Evolutionary conservation across 306 rosid species (phyloP).

Genomic region (Astragalus membranaceus): DNA sequence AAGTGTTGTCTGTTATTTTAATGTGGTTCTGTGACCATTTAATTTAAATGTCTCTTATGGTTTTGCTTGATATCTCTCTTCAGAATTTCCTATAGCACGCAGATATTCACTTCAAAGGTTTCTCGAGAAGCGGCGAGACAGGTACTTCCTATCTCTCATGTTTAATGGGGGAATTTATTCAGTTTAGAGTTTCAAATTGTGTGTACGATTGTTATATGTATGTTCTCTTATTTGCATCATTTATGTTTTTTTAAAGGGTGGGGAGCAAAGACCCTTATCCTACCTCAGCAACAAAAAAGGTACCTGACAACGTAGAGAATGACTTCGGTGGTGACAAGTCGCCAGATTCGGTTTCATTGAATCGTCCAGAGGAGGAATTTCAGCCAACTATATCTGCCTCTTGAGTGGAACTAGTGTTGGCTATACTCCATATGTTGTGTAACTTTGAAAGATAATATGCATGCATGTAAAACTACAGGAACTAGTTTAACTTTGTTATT

Average conservation of each 20-base stretch:
- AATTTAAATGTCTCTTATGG: not conserved
- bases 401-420: conserved; percentile 6
- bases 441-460: not conserved
- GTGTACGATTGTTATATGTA: not conserved
- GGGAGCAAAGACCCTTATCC: conserved; percentile 56
- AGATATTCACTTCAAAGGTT: conserved; percentile 61
- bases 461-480: conserved; percentile 11
- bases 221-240: not conserved
- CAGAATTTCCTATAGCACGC: conserved; percentile 62
- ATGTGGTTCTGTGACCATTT: not conserved
- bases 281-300: conserved; percentile 30
- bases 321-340: conserved; percentile 24
- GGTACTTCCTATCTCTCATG: conserved; percentile 23
- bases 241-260: conserved; percentile 35
- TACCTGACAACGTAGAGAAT: conserved; percentile 26
- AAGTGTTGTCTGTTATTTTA: not conserved
- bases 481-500: not conserved
- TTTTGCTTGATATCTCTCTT: conserved; percentile 1
- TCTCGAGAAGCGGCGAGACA: conserved; percentile 66
- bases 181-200: not conserved
- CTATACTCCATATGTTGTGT: not conserved
- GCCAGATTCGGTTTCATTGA: conserved; percentile 25
- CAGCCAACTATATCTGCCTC: conserved; percentile 33
- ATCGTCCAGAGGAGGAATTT: conserved; percentile 29
- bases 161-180: not conserved